A percentile compares a stretch with the other conserved stretches of the same genome.
Evolutionary conservation across 345 rosid genomes (phyloP).

Genomic region (Carallia pectinifolia): DNA sequence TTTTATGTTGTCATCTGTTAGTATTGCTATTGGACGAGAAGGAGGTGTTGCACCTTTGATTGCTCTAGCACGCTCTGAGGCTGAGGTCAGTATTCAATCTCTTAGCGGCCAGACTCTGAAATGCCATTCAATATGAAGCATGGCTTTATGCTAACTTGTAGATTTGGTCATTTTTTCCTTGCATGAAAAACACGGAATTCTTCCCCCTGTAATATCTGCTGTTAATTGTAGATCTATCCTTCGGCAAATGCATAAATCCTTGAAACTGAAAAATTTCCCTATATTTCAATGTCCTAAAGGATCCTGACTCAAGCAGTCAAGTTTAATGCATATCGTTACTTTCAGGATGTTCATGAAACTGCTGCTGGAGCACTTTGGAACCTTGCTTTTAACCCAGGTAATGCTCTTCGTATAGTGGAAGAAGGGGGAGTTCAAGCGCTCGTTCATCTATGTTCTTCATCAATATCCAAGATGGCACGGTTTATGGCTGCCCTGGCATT

Average conservation of each 20-base stretch:
- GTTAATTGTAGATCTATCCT: too few species aligned
- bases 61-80: slow-evolving; percentile 62
- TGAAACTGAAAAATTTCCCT: not conserved
- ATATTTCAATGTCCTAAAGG: not conserved
- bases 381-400: slow-evolving; percentile 38
- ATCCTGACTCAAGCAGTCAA: not conserved
- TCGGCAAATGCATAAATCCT: not conserved
- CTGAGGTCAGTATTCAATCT: slow-evolving; percentile 45
- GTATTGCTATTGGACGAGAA: slow-evolving; percentile 76
- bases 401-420: slow-evolving; percentile 42
- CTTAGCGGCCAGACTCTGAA: not conserved
- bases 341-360: slow-evolving; percentile 53
- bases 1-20: slow-evolving; percentile 22
- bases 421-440: slow-evolving; percentile 41
- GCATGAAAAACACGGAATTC: too few species aligned
- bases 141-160: too few species aligned
- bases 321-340: not conserved
- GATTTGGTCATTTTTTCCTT: too few species aligned
- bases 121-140: not conserved
- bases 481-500: slow-evolving; percentile 46
- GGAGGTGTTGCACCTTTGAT: slow-evolving; percentile 80
- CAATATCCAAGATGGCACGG: slow-evolving; percentile 43
- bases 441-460: slow-evolving; percentile 37
- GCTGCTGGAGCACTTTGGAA: slow-evolving; percentile 57
- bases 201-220: too few species aligned